phyloP scores from a whole-genome alignment of 2,329 filamentous ascomycete species.

The Dothideomycetes sp. region DNA sequence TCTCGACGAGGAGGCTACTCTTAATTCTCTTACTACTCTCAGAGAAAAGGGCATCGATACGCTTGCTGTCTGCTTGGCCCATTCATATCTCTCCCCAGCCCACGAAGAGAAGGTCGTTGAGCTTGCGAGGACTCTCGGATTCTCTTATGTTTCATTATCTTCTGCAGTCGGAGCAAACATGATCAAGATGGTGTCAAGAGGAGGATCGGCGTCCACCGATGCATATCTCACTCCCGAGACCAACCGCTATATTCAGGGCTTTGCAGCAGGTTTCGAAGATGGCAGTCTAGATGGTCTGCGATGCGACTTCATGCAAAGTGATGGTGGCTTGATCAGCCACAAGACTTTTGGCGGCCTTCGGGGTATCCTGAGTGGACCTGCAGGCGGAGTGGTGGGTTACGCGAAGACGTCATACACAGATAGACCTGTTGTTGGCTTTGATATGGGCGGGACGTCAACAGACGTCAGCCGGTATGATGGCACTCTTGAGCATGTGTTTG shows the following conservation, averaged over 20 bases:
- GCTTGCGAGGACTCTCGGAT: conserved; percentile 18
- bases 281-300: conserved; percentile 12
- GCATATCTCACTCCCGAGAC: conserved; percentile 10
- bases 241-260: conserved; percentile 7
- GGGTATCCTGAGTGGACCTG: conserved; percentile 21
- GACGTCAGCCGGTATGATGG: conserved; percentile 22
- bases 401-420: conserved; percentile 19
- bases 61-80: conserved; percentile 12
- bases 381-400: conserved; percentile 23
- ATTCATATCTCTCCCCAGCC: conserved; percentile 22
- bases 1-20: background rate
- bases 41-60: background rate
- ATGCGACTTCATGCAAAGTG: conserved; percentile 24
- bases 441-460: conserved; percentile 19
- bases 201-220: conserved; percentile 8
- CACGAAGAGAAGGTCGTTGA: conserved; percentile 18
- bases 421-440: conserved; percentile 18
- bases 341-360: conserved; percentile 19
- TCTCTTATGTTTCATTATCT: conserved; percentile 13
- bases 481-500: conserved; percentile 18
- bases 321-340: conserved; percentile 19
- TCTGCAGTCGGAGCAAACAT: conserved; percentile 13
- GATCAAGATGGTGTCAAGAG: conserved; percentile 10
- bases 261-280: conserved; percentile 8
- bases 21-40: background rate